Evolutionary conservation across 257 asterid species (phyloP).

Genomic region (Primulina tabacum): DNA sequence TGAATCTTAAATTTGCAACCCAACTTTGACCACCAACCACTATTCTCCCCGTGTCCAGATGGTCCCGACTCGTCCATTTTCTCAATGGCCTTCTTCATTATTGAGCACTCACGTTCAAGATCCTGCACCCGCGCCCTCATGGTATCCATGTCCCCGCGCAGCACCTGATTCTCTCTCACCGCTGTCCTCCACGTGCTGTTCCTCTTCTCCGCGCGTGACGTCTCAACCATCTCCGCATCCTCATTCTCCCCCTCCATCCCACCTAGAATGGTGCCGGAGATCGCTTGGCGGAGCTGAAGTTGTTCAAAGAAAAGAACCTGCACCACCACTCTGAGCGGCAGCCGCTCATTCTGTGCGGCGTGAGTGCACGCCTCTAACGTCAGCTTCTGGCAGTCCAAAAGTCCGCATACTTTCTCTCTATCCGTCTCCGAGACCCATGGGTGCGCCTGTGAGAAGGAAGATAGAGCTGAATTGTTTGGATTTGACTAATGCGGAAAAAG

Average conservation of each 20-base stretch:
- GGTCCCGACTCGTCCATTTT: conserved; percentile 56
- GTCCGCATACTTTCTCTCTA: conserved; percentile 73
- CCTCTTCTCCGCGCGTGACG: conserved; percentile 31
- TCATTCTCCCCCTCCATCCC: conserved; percentile 27
- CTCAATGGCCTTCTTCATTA: conserved; percentile 66
- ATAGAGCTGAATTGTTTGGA: not conserved
- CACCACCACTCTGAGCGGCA: conserved; percentile 90
- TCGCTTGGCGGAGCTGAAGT: conserved; percentile 96
- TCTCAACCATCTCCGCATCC: conserved; percentile 18
- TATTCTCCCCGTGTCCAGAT: conserved; percentile 36
- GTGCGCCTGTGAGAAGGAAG: conserved; percentile 56
- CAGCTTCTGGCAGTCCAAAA: conserved; percentile 85
- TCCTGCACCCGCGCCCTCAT: conserved; percentile 88
- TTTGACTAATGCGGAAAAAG: not conserved
- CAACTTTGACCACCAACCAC: conserved; percentile 66
- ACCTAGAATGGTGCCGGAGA: conserved; percentile 61
- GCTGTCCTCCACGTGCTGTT: conserved; percentile 61
- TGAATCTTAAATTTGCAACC: conserved; percentile 92
- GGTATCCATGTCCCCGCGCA: conserved; percentile 76
- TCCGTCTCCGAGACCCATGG: conserved; percentile 77
- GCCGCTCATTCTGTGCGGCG: conserved; percentile 96
- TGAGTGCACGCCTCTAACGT: conserved; percentile 97
- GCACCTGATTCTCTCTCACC: conserved; percentile 84
- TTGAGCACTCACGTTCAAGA: conserved; percentile 80
- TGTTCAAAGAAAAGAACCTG: conserved; percentile 96